A percentile compares a stretch with the other conserved stretches of the same genome.
Evolutionary conservation across 495 filamentous ascomycete genomes (phyloP).

Genomic region (Elaphomyces granulatus): DNA sequence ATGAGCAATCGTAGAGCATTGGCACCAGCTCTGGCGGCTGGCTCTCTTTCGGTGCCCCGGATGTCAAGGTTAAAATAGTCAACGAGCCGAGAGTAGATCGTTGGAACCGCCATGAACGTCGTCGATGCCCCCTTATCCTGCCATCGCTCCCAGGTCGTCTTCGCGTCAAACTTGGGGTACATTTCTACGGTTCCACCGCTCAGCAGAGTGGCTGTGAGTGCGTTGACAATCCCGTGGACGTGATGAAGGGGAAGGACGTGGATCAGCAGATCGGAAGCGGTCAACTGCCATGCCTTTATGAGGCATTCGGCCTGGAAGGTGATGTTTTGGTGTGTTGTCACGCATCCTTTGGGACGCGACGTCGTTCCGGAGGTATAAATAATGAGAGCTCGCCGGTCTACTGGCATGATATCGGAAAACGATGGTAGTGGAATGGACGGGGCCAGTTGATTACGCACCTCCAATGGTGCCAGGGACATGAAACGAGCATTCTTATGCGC

Average conservation of each 20-base stretch:
- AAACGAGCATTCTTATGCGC: constrained; percentile 18
- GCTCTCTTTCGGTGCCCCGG: constrained; percentile 25
- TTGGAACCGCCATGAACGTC: constrained; percentile 41
- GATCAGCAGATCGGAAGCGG: constrained; percentile 24
- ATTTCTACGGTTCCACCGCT: constrained; percentile 30
- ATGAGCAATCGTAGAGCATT: constrained; percentile 25
- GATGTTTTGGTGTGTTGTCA: constrained; percentile 31
- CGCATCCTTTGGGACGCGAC: constrained; percentile 29
- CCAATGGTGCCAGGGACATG: constrained; percentile 21
- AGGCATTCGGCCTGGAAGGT: constrained; percentile 29
- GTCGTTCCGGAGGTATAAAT: constrained; percentile 36
- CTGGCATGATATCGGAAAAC: constrained; percentile 15
- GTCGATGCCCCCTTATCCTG: constrained; percentile 24
- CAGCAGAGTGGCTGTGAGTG: constrained; percentile 24
- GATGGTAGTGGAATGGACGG: constrained; percentile 16
- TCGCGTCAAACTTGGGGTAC: constrained; percentile 31
- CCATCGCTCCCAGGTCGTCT: constrained; percentile 31
- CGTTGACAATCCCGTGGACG: constrained; percentile 32
- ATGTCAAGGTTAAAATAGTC: constrained; percentile 31
- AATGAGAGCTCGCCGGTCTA: constrained; percentile 27
- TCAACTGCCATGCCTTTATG: constrained; percentile 25
- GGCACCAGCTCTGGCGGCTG: constrained; percentile 18
- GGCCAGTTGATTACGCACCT: constrained; percentile 6
- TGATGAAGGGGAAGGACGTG: constrained; percentile 34
- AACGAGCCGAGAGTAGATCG: constrained; percentile 33